Conservation (phyloP, 192 early-diverging fungal species). For the Glomus cerebriforme region DNA sequence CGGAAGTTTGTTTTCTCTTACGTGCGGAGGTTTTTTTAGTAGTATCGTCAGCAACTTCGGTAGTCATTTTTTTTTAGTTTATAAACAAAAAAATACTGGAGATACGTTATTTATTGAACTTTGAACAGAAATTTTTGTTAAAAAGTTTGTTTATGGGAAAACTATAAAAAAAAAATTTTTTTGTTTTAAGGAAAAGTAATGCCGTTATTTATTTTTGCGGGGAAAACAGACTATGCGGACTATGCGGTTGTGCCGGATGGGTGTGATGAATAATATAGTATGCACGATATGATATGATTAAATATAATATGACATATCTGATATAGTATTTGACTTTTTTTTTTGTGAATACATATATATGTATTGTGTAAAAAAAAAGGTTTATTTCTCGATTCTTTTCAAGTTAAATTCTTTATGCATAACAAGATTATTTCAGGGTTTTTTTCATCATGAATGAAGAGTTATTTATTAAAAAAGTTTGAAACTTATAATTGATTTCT, state of each 20-base stretch:
- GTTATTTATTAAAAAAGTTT: too few species aligned
- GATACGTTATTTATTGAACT: neutral
- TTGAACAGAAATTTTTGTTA: neutral
- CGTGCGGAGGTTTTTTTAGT: constrained; percentile 15
- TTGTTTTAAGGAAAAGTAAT: neutral
- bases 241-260: neutral
- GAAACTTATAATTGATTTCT: too few species aligned
- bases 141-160: neutral
- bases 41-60: constrained; percentile 5
- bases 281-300: neutral
- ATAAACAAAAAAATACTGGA: neutral
- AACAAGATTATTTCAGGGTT: too few species aligned
- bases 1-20: constrained; percentile 23
- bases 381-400: too few species aligned
- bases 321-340: too few species aligned
- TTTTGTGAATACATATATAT: too few species aligned
- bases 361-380: too few species aligned
- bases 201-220: neutral
- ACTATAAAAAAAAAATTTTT: neutral
- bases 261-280: neutral
- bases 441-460: too few species aligned
- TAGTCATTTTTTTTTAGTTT: constrained; percentile 7
- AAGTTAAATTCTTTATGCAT: too few species aligned
- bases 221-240: neutral
- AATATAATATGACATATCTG: too few species aligned